Percentiles rank a stretch among this genome's conserved stretches.
These are phyloP conservation scores for Aureobasidium sp. DNA, from an alignment of 2,329 filamentous ascomycete genomes.

Conservation along the genomic window DNA sequence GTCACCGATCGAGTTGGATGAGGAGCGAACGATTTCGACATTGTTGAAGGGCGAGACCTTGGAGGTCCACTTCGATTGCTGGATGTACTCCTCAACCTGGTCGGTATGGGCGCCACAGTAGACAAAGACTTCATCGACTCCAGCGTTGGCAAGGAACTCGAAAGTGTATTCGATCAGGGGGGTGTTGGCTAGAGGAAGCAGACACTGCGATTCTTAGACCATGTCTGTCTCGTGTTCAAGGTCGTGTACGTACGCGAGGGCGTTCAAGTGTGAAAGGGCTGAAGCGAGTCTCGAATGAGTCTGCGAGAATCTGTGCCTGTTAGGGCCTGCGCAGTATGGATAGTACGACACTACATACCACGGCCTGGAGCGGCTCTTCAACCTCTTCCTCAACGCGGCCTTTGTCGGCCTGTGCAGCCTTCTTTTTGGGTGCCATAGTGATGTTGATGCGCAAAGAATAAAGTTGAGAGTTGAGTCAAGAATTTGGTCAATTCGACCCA, in stretches of 20 bases:
- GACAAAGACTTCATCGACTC: constrained; percentile 87
- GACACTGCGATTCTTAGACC: constrained; percentile 52
- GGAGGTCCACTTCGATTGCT: constrained; percentile 64
- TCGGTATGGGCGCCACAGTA: constrained; percentile 85
- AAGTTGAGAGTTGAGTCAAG: constrained; percentile 1
- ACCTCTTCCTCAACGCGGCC: constrained; percentile 46
- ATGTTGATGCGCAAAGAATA: background rate
- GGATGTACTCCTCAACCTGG: constrained; percentile 78
- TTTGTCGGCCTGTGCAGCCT: constrained; percentile 29
- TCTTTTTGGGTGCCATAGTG: constrained; percentile 42
- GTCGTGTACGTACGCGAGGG: constrained; percentile 59
- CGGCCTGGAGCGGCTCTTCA: constrained; percentile 55
- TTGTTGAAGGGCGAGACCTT: constrained; percentile 71
- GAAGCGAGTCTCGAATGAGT: constrained; percentile 91
- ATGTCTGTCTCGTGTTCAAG: background rate
- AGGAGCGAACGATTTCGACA: constrained; percentile 78
- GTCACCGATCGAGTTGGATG: constrained; percentile 81
- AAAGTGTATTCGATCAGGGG: constrained; percentile 96
- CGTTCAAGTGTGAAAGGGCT: constrained; percentile 79
- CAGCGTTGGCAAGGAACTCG: constrained; percentile 89
- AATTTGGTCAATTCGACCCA: background rate
- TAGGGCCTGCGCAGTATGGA: background rate
- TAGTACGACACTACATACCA: constrained; percentile 35
- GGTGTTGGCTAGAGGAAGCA: constrained; percentile 84
- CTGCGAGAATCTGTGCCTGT: constrained; percentile 63